Evolutionary conservation across 495 filamentous ascomycete species (phyloP).

Genomic region (Immersiella caudata): DNA sequence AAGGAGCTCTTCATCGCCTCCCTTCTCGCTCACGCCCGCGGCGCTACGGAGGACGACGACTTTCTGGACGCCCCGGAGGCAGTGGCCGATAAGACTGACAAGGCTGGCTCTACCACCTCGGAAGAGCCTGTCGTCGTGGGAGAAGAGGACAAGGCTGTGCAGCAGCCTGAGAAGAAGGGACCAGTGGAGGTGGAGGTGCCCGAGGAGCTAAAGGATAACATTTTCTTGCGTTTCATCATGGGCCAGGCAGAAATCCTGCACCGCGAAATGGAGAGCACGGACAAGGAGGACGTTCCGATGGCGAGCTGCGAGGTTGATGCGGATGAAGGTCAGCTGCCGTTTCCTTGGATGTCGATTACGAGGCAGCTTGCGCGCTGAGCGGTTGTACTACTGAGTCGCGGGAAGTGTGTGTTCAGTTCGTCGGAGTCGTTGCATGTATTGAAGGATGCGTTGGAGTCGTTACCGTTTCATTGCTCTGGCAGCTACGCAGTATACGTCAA

Average conservation of each 20-base stretch:
- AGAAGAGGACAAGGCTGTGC: constrained; percentile 15
- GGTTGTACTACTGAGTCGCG: no score
- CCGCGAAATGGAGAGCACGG: constrained; percentile 30
- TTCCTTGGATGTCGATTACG: no score
- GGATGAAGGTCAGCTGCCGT: no score
- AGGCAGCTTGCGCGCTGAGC: no score
- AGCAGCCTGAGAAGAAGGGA: constrained; percentile 14
- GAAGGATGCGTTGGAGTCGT: no score
- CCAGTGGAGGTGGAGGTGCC: constrained; percentile 21
- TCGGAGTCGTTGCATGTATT: no score
- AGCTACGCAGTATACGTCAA: no score
- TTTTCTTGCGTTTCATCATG: constrained; percentile 31
- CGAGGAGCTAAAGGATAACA: constrained; percentile 25
- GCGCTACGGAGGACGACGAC: no score
- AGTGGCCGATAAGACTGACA: constrained; percentile 21
- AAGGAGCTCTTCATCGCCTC: constrained; percentile 60
- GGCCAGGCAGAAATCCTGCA: constrained; percentile 32
- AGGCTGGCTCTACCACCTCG: constrained; percentile 5
- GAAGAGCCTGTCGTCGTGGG: not conserved
- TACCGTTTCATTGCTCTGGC: no score
- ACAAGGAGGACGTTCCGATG: not conserved
- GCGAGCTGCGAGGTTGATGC: not conserved
- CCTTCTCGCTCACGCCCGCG: constrained; percentile 20
- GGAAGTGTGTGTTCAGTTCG: no score
- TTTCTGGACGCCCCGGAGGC: not conserved